phyloP scores from a whole-genome alignment of 108 stramenopile genomes.

The Nitzschia palea region DNA sequence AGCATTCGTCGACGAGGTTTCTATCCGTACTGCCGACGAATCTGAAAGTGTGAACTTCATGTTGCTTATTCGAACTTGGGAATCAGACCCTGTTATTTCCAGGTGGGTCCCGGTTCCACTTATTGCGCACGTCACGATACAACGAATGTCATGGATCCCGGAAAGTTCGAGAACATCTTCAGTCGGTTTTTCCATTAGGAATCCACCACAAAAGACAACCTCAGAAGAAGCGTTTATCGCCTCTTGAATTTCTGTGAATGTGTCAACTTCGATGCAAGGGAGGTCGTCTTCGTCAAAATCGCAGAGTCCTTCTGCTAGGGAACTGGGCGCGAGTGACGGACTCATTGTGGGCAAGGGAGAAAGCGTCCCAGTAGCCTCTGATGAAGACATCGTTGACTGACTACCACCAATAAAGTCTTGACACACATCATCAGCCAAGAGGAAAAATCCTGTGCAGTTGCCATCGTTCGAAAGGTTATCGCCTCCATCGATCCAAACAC shows the following conservation, averaged over 20 bases:
- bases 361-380: too few species aligned
- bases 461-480: conserved; percentile 3
- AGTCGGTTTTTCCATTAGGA: neutral
- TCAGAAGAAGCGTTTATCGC: neutral
- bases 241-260: conserved; percentile 4
- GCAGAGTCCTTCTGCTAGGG: neutral
- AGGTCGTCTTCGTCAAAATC: conserved; percentile 1
- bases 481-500: conserved; percentile 7
- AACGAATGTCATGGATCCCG: conserved; percentile 12
- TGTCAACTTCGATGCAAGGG: conserved; percentile 15
- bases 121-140: conserved; percentile 2
- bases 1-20: neutral
- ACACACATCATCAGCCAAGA: neutral
- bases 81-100: conserved; percentile 1
- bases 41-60: conserved; percentile 17
- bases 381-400: too few species aligned
- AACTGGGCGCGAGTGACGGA: neutral
- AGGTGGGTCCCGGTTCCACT: conserved; percentile 8
- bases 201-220: conserved; percentile 22
- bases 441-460: neutral
- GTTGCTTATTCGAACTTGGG: conserved; percentile 9
- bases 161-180: neutral
- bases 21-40: conserved; percentile 3
- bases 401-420: neutral
- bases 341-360: too few species aligned